phyloP scores from a whole-genome alignment of 1,284 basidiomycete genomes.

The Tremellales sp. region DNA sequence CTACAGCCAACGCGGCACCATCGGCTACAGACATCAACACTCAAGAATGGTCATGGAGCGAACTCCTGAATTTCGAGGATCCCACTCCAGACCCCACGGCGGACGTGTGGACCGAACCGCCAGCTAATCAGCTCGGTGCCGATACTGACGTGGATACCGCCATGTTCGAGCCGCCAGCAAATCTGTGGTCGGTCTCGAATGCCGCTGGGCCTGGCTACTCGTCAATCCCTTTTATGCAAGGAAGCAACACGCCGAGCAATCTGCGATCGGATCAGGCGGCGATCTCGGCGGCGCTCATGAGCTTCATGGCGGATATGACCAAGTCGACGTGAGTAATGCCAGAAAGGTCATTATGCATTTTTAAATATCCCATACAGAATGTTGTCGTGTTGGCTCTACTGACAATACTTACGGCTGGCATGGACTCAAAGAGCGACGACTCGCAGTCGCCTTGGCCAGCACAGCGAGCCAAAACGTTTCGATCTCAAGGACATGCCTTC shows the following conservation, averaged over 20 bases:
- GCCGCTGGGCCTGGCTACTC: background rate
- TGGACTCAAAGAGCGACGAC: no score
- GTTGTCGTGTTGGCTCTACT: no score
- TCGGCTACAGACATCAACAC: background rate
- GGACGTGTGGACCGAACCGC: no score
- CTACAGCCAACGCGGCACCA: background rate
- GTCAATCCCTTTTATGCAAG: background rate
- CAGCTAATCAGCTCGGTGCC: background rate
- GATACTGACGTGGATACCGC: background rate
- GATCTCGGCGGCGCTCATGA: slow-evolving; percentile 25
- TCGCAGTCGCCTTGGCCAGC: no score
- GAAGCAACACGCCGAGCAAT: background rate
- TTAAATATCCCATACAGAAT: no score
- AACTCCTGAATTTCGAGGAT: background rate
- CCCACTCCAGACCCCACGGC: background rate
- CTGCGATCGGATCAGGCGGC: slow-evolving; percentile 13
- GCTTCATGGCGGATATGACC: slow-evolving; percentile 16
- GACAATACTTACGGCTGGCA: no score
- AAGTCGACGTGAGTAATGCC: no score
- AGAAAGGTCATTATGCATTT: no score
- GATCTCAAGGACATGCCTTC: no score
- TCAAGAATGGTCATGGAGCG: no score
- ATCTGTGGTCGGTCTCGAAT: background rate
- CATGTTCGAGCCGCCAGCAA: background rate
- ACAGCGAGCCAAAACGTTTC: no score